A percentile compares a stretch with the other conserved stretches of the same genome.
These are phyloP conservation scores for Hanseniaspora meyeri DNA, from an alignment of 805 yeast species.

Conservation along the genomic window DNA sequence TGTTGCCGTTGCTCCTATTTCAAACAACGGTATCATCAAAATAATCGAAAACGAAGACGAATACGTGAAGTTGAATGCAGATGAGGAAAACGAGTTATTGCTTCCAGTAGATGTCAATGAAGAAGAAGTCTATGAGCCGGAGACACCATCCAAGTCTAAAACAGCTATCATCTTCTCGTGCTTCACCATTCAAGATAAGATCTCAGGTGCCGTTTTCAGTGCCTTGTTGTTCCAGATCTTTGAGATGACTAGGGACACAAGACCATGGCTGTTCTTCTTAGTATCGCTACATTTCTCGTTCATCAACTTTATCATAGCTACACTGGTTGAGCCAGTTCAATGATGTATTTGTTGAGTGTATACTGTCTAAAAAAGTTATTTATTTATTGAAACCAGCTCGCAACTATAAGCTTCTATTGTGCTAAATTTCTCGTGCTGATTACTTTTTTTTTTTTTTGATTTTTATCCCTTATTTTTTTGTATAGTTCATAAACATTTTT, in stretches of 20 bases:
- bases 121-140: too few relatives aligned
- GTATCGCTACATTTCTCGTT: constrained; percentile 16
- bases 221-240: constrained; percentile 2
- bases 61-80: not conserved
- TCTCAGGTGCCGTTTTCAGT: not conserved
- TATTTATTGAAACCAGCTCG: not conserved
- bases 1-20: not conserved
- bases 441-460: not conserved
- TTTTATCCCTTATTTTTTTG: not conserved
- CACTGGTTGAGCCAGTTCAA: not conserved
- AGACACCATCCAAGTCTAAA: not conserved
- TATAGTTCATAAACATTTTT: not conserved
- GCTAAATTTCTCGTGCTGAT: too few relatives aligned
- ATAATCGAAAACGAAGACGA: not conserved
- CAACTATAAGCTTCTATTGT: too few relatives aligned
- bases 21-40: constrained; percentile 3
- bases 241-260: constrained; percentile 5
- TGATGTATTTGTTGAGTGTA: not conserved
- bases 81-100: not conserved
- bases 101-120: not conserved
- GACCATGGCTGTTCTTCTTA: constrained; percentile 7
- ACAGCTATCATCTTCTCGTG: constrained; percentile 2
- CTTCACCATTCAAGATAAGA: constrained; percentile 1
- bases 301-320: not conserved
- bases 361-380: not conserved